A percentile compares a stretch with the other conserved stretches of the same genome.
Evolutionary conservation across 352 stramenopile genomes (phyloP).

Genomic region (Phytophthora ramorum): DNA sequence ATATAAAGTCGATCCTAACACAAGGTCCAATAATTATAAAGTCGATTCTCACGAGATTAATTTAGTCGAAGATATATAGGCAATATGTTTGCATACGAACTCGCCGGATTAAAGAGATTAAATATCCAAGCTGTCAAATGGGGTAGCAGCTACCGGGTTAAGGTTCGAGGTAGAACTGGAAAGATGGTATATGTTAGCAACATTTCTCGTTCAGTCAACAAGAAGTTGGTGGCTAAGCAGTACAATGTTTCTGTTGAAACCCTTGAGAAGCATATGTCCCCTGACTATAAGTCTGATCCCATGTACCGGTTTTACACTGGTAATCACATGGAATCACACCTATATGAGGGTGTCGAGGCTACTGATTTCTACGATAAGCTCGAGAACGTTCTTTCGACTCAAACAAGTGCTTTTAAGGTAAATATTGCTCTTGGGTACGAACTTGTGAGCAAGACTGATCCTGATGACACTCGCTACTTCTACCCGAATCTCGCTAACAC

Average conservation of each 20-base stretch:
- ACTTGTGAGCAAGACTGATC: slow-evolving; percentile 6
- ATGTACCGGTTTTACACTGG: slow-evolving; percentile 19
- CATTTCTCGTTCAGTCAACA: slow-evolving; percentile 8
- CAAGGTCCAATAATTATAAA: slow-evolving; percentile 8
- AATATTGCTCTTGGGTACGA: slow-evolving; percentile 20
- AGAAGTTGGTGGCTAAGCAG: background rate
- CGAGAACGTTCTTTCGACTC: slow-evolving; percentile 1
- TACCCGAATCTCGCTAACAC: background rate
- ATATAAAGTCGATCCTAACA: background rate
- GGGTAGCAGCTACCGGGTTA: slow-evolving; percentile 27
- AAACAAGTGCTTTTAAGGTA: slow-evolving; percentile 5
- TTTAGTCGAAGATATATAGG: slow-evolving; percentile 21
- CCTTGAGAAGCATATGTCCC: background rate
- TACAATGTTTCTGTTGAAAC: slow-evolving; percentile 20
- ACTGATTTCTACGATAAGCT: slow-evolving; percentile 15
- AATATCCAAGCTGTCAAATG: slow-evolving; percentile 19
- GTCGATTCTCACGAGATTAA: slow-evolving; percentile 10
- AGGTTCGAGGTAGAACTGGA: slow-evolving; percentile 19
- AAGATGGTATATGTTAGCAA: slow-evolving; percentile 26
- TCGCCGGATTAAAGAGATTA: slow-evolving; percentile 3
- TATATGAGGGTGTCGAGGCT: background rate
- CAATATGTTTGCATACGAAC: slow-evolving; percentile 30
- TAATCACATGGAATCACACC: background rate
- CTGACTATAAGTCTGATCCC: slow-evolving; percentile 13
- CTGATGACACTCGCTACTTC: background rate